phyloP scores from a whole-genome alignment of 2,329 filamentous ascomycete species.

The Cordyceps fumosorosea region DNA sequence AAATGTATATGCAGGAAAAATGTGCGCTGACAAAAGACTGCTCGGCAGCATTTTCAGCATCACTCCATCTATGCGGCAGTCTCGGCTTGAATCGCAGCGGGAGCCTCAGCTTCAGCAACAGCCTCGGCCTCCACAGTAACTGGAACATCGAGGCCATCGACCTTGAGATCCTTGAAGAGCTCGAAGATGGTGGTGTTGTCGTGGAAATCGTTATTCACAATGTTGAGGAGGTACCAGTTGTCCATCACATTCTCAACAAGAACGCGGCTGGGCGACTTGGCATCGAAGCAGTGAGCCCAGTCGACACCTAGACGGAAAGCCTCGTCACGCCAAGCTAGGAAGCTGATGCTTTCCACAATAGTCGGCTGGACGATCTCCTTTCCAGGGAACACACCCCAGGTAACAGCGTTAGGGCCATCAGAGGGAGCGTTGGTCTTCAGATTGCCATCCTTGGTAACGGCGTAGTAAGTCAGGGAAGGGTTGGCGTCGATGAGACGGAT shows the following conservation, averaged over 20 bases:
- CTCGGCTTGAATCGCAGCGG: not conserved
- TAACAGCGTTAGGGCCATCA: conserved; percentile 94
- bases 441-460: conserved; percentile 75
- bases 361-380: conserved; percentile 99
- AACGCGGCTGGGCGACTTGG: conserved; percentile 66
- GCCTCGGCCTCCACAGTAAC: conserved; percentile 13
- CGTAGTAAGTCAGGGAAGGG: conserved; percentile 86
- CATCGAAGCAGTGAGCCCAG: conserved; percentile 87
- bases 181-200: conserved; percentile 74
- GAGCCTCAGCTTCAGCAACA: not conserved
- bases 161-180: conserved; percentile 71
- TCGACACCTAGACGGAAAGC: conserved; percentile 88
- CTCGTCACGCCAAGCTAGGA: conserved; percentile 98
- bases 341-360: conserved; percentile 97
- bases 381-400: conserved; percentile 97
- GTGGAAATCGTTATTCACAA: conserved; percentile 98
- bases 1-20: not conserved
- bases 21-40: not conserved
- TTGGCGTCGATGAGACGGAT: conserved; percentile 70
- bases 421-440: conserved; percentile 78
- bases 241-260: conserved; percentile 81
- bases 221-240: conserved; percentile 90
- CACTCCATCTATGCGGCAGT: conserved; percentile 12
- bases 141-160: conserved; percentile 53
- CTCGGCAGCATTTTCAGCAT: not conserved